Percentiles rank a stretch among this genome's conserved stretches.
phyloP scores from a whole-genome alignment of 1,139 yeast species.

The Petasospora fabianii region DNA sequence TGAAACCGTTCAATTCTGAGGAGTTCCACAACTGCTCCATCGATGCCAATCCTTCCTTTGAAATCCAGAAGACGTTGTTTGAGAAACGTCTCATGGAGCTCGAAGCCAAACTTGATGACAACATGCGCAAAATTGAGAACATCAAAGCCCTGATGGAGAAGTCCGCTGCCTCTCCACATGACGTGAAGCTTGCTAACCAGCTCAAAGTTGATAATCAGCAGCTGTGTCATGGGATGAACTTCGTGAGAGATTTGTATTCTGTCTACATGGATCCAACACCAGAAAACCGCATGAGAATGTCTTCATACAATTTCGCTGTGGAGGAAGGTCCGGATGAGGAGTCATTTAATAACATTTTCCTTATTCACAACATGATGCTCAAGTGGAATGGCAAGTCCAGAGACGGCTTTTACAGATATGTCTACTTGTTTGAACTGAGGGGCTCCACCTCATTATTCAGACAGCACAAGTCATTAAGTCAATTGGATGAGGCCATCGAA shows the following conservation, averaged over 20 bases:
- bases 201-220: constrained; percentile 27
- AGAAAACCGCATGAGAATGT: constrained; percentile 6
- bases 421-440: constrained; percentile 56
- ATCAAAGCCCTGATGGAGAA: background rate
- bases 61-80: constrained; percentile 16
- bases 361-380: constrained; percentile 70
- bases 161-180: constrained; percentile 1
- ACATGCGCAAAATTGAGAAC: constrained; percentile 8
- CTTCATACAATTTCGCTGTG: constrained; percentile 14
- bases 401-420: constrained; percentile 57
- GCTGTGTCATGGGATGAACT: constrained; percentile 28
- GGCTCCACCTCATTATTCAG: constrained; percentile 53
- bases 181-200: constrained; percentile 14
- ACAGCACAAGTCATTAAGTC: constrained; percentile 63
- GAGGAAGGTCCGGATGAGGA: constrained; percentile 17
- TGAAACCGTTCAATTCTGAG: constrained; percentile 40
- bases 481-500: constrained; percentile 49
- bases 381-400: constrained; percentile 76
- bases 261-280: constrained; percentile 13
- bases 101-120: constrained; percentile 21
- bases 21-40: constrained; percentile 65
- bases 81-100: constrained; percentile 28
- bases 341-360: constrained; percentile 56
- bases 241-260: constrained; percentile 38
- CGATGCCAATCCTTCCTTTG: constrained; percentile 11